phyloP scores from a whole-genome alignment of 2,329 filamentous ascomycete genomes.

The Calonectria montana region DNA sequence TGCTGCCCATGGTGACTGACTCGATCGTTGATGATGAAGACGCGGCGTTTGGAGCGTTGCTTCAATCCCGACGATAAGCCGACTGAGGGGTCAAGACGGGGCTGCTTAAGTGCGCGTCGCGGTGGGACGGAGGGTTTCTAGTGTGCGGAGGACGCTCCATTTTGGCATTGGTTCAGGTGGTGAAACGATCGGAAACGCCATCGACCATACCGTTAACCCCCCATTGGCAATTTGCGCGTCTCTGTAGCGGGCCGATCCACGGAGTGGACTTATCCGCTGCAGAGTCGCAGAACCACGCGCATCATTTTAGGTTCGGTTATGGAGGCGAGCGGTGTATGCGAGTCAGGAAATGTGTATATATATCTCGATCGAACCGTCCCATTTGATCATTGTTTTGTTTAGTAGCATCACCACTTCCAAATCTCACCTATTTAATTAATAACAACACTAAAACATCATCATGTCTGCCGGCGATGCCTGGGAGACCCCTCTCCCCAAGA shows the following conservation, averaged over 20 bases:
- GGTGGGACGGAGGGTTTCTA: not conserved
- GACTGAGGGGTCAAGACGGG: not conserved
- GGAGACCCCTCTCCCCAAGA: slow-evolving; percentile 3
- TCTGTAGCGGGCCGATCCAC: slow-evolving; percentile 2
- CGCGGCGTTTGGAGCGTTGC: not conserved
- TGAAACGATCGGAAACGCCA: not conserved
- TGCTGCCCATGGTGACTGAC: slow-evolving; percentile 53
- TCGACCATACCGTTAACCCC: not conserved
- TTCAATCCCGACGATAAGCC: not conserved
- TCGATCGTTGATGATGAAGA: not conserved
- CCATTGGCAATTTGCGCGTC: not conserved
- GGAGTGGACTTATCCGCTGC: not conserved
- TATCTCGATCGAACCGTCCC: not conserved
- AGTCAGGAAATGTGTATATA: slow-evolving; percentile 3
- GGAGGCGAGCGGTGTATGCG: not conserved
- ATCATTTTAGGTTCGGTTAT: not conserved
- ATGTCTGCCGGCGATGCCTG: slow-evolving; percentile 2
- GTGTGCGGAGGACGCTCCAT: slow-evolving; percentile 5
- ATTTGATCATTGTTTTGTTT: not conserved
- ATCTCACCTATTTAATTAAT: not conserved
- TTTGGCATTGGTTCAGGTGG: not conserved
- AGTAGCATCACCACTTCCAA: not conserved
- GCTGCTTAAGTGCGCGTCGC: not conserved
- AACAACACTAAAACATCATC: not conserved
- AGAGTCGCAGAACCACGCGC: not conserved